phyloP scores from a whole-genome alignment of 768 basidiomycete species.

The Boletus rufocinnamomeus region DNA sequence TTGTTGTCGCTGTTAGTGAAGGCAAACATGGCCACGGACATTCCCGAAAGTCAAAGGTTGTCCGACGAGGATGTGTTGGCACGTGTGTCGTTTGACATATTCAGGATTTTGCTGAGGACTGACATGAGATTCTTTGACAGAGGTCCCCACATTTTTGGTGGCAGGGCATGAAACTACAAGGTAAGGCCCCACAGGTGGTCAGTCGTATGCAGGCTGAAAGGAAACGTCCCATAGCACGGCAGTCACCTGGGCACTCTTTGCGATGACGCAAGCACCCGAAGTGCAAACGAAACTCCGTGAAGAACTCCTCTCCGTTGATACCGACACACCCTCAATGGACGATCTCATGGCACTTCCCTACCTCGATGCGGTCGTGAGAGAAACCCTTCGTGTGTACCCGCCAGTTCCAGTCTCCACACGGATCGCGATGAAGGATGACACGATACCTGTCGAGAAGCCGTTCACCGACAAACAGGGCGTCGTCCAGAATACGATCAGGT shows the following conservation, averaged over 20 bases:
- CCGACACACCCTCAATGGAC: background rate
- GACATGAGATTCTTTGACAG: background rate
- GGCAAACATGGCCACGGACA: background rate
- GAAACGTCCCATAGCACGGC: background rate
- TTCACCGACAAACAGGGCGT: background rate
- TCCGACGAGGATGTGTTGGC: background rate
- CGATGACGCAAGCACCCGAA: background rate
- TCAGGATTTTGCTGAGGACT: background rate
- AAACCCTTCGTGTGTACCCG: background rate
- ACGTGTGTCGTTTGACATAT: background rate
- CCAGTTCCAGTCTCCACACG: background rate
- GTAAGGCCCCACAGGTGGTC: background rate
- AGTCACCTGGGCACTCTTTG: background rate
- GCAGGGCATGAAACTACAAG: background rate
- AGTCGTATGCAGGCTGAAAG: background rate
- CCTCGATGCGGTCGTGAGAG: background rate
- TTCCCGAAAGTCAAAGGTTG: background rate
- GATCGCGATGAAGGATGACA: background rate
- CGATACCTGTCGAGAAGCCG: background rate
- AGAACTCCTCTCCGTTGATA: background rate
- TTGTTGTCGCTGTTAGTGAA: background rate
- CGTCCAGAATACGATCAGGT: background rate
- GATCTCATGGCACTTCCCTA: background rate
- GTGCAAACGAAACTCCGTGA: background rate
- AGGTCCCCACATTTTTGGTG: background rate